Evolutionary conservation across 441 rosid species (phyloP).

Genomic region (Adansonia madagascariensis): DNA sequence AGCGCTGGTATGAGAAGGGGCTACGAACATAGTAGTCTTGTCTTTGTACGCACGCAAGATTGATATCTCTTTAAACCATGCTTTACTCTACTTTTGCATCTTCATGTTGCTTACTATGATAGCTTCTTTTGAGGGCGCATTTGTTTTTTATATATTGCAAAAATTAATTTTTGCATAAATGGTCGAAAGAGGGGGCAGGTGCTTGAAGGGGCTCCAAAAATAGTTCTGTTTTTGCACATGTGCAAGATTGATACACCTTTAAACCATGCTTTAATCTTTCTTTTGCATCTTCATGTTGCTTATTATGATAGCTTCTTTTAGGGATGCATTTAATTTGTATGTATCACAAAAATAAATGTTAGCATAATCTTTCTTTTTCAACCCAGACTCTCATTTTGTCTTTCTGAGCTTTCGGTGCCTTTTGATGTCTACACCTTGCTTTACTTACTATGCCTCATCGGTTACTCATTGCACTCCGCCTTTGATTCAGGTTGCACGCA

Average conservation of each 20-base stretch:
- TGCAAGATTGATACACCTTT: not conserved
- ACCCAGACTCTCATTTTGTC: not conserved
- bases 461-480: not conserved
- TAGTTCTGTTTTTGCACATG: not conserved
- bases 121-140: not conserved
- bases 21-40: not conserved
- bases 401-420: not conserved
- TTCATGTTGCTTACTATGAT: not conserved
- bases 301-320: not conserved
- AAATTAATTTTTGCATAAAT: not conserved
- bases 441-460: not conserved
- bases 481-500: constrained; percentile 73
- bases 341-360: not conserved
- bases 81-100: not conserved
- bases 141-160: not conserved
- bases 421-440: not conserved
- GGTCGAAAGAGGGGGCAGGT: too few species aligned
- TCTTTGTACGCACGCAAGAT: not conserved
- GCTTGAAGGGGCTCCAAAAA: too few species aligned
- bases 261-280: not conserved
- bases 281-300: not conserved
- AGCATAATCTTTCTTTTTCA: not conserved
- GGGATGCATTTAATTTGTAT: not conserved
- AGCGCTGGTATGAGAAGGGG: not conserved
- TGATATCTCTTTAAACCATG: not conserved